Evolutionary conservation across 2,329 filamentous ascomycete species (phyloP).

Genomic region (Nemania sp.): DNA sequence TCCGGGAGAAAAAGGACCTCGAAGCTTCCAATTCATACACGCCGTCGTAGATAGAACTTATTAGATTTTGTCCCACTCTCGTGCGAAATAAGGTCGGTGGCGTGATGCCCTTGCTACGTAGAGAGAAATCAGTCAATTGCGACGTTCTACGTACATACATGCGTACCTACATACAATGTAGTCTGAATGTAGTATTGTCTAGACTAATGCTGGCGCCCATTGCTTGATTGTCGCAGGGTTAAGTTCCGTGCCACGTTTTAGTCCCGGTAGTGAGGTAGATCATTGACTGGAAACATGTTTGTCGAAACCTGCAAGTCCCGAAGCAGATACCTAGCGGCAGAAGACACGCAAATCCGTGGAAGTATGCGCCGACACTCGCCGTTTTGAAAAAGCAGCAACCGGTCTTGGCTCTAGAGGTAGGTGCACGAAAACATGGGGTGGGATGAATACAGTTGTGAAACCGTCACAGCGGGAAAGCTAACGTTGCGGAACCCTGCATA

Average conservation of each 20-base stretch:
- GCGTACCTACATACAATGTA: too few species aligned
- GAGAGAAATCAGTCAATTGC: background rate
- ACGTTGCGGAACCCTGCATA: constrained; percentile 7
- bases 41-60: too few species aligned
- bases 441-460: constrained; percentile 4
- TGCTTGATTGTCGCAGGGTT: constrained; percentile 2
- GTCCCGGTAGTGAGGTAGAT: constrained; percentile 14
- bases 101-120: background rate
- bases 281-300: background rate
- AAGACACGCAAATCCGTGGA: background rate
- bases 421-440: constrained; percentile 1
- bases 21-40: background rate
- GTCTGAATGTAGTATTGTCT: too few species aligned
- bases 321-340: background rate
- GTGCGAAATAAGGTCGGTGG: background rate
- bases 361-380: constrained; percentile 3
- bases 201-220: too few species aligned
- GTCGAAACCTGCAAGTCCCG: background rate
- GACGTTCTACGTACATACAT: background rate
- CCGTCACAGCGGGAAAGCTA: background rate
- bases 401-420: background rate
- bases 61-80: too few species aligned
- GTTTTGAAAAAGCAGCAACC: constrained; percentile 4
- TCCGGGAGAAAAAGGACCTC: background rate
- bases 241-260: background rate